Evolutionary conservation across 2,329 filamentous ascomycete species (phyloP).

Genomic region (Emmonsiellopsis sp.): DNA sequence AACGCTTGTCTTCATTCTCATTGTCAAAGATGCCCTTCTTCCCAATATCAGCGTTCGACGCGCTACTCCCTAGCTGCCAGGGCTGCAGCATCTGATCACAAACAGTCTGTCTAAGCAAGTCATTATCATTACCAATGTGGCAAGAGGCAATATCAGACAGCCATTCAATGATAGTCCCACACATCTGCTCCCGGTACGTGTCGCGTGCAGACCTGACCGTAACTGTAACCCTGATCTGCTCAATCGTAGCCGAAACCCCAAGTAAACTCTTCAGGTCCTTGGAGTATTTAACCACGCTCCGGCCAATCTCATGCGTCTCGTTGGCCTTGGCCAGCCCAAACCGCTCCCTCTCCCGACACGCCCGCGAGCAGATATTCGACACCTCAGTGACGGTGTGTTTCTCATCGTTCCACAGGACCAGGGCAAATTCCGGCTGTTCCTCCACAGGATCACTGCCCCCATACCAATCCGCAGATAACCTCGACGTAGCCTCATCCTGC

Average conservation of each 20-base stretch:
- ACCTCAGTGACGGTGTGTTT: constrained; percentile 95
- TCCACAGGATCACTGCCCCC: constrained; percentile 51
- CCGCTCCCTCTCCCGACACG: constrained; percentile 62
- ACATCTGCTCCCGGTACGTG: constrained; percentile 97
- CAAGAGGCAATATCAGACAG: constrained; percentile 85
- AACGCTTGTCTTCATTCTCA: constrained; percentile 43
- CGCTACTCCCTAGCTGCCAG: constrained; percentile 80
- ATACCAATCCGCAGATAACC: constrained; percentile 68
- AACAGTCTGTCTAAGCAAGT: constrained; percentile 68
- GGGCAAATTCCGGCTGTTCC: constrained; percentile 63
- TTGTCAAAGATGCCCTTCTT: constrained; percentile 76
- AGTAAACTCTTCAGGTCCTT: constrained; percentile 64
- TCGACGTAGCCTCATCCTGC: constrained; percentile 70
- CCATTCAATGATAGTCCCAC: constrained; percentile 95
- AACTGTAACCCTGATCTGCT: constrained; percentile 91
- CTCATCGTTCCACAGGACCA: constrained; percentile 96
- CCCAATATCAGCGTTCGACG: constrained; percentile 67
- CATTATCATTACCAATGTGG: constrained; percentile 67
- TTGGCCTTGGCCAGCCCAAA: constrained; percentile 68
- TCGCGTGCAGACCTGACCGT: constrained; percentile 89
- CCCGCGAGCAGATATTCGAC: constrained; percentile 76
- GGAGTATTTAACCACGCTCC: constrained; percentile 72
- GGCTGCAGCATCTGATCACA: constrained; percentile 85
- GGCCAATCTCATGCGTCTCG: constrained; percentile 80
- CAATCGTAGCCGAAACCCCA: constrained; percentile 71